phyloP scores from a whole-genome alignment of 176 grass and related monocot genomes.

The Ensete glaucum region DNA sequence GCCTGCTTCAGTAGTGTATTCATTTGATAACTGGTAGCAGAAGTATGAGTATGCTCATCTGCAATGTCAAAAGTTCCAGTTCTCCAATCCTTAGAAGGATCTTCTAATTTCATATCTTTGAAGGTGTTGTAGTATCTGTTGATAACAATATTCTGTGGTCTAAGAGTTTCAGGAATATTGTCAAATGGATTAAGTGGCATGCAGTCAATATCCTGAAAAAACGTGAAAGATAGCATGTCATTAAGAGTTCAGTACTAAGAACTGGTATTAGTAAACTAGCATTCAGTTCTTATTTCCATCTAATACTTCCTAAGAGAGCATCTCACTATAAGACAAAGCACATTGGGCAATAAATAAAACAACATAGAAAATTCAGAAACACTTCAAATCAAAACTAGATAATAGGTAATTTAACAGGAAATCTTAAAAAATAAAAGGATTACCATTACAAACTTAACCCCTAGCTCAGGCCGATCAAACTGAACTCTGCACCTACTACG shows the following conservation, averaged over 20 bases:
- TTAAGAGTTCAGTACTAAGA: neutral
- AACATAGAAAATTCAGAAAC: neutral
- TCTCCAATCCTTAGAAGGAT: slow-evolving; percentile 45
- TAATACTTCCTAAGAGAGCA: no score
- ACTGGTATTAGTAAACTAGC: neutral
- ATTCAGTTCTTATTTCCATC: neutral
- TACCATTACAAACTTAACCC: slow-evolving; percentile 83
- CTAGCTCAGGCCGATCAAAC: slow-evolving; percentile 76
- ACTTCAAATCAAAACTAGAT: neutral
- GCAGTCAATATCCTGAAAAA: slow-evolving; percentile 92
- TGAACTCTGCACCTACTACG: slow-evolving; percentile 56
- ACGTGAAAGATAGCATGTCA: slow-evolving; percentile 6
- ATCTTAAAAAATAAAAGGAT: slow-evolving; percentile 19
- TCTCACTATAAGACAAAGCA: no score
- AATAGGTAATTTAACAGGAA: slow-evolving; percentile 1
- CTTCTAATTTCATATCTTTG: slow-evolving; percentile 43
- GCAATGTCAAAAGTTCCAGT: slow-evolving; percentile 32
- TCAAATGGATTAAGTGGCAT: slow-evolving; percentile 84
- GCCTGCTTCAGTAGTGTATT: slow-evolving; percentile 55
- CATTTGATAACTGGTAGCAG: slow-evolving; percentile 35
- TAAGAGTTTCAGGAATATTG: slow-evolving; percentile 77
- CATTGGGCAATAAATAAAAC: neutral
- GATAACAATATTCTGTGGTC: slow-evolving; percentile 38
- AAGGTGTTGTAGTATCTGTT: slow-evolving; percentile 52
- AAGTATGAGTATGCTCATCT: slow-evolving; percentile 17